phyloP scores from a whole-genome alignment of 208 protist genomes.

The Leishmania martiniquensis region DNA sequence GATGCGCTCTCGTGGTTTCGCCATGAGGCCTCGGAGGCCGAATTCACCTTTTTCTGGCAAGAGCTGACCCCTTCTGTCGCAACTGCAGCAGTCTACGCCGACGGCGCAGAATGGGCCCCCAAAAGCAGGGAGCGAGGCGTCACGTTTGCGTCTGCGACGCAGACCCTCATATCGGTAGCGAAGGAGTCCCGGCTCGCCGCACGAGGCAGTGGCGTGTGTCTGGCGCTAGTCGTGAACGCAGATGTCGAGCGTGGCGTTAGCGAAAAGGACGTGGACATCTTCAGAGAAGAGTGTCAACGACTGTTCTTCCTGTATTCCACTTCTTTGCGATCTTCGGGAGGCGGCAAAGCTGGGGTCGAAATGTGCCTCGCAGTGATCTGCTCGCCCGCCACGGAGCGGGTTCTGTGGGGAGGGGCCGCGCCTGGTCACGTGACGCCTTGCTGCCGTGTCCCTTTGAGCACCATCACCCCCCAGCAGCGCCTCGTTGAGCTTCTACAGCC shows the following conservation, averaged over 20 bases:
- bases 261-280: conserved; percentile 1
- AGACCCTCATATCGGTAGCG: conserved; percentile 16
- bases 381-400: conserved; percentile 15
- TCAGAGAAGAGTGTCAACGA: conserved; percentile 19
- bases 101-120: neutral
- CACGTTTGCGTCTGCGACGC: conserved; percentile 3
- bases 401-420: conserved; percentile 24
- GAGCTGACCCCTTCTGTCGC: conserved; percentile 22
- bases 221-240: conserved; percentile 25
- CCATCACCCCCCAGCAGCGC: conserved; percentile 20
- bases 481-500: conserved; percentile 32
- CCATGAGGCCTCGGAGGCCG: conserved; percentile 18
- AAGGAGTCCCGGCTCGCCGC: conserved; percentile 4
- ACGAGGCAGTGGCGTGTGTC: conserved; percentile 11
- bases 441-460: conserved; percentile 25
- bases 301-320: conserved; percentile 21
- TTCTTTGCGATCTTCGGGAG: neutral
- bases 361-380: conserved; percentile 38
- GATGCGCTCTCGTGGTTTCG: conserved; percentile 21
- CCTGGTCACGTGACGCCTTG: conserved; percentile 6
- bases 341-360: neutral
- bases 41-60: conserved; percentile 21
- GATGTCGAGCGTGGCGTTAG: neutral
- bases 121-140: neutral
- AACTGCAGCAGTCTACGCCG: neutral